phyloP scores from a whole-genome alignment of 2,329 filamentous ascomycete species.

The Drechslerella dactyloides region DNA sequence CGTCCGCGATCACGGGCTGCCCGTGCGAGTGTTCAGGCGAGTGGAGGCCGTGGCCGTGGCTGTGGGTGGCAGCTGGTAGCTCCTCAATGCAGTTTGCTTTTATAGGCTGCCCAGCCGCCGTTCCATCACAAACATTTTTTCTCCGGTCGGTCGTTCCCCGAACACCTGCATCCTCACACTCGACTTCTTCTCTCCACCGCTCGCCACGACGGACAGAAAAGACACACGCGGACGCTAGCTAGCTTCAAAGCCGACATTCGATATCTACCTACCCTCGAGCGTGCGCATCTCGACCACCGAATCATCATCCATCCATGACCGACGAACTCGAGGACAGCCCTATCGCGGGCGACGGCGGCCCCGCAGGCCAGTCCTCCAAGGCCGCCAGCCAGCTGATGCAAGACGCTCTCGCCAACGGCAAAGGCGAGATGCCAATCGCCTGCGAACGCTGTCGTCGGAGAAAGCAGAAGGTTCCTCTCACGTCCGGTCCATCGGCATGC shows the following conservation, averaged over 20 bases:
- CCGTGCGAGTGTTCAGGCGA: neutral
- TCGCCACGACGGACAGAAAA: constrained; percentile 11
- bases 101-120: constrained; percentile 15
- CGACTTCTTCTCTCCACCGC: constrained; percentile 19
- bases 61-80: constrained; percentile 15
- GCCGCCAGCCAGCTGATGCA: constrained; percentile 50
- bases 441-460: constrained; percentile 49
- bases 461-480: constrained; percentile 39
- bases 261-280: too few relatives aligned
- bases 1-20: too few relatives aligned
- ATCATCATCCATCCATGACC: constrained; percentile 18
- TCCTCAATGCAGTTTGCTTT: constrained; percentile 19
- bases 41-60: constrained; percentile 6
- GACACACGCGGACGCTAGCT: neutral
- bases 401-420: constrained; percentile 47
- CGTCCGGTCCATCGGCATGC: neutral
- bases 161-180: too few relatives aligned
- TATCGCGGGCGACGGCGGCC: constrained; percentile 5
- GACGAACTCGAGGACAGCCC: constrained; percentile 27
- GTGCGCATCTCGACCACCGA: neutral
- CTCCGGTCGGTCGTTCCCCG: constrained; percentile 43
- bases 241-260: too few relatives aligned
- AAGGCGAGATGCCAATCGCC: constrained; percentile 51
- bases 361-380: constrained; percentile 17
- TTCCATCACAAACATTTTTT: constrained; percentile 42